Evolutionary conservation across 768 basidiomycete genomes (phyloP).

Genomic region (Boletus patriciae): DNA sequence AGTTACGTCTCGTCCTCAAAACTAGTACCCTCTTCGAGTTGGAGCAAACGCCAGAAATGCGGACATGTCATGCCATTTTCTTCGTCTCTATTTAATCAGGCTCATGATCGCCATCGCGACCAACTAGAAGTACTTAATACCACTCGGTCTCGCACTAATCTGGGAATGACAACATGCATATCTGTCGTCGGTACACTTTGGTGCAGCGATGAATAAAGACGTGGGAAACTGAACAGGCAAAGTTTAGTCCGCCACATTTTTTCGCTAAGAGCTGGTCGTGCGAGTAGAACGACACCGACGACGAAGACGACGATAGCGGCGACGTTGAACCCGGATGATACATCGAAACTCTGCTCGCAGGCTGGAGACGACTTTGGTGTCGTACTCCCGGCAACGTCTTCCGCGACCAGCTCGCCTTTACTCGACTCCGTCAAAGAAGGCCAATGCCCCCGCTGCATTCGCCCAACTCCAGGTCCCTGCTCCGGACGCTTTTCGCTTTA

Average conservation of each 20-base stretch:
- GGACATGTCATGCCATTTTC: no score
- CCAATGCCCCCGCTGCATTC: conserved; percentile 51
- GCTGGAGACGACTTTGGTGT: conserved; percentile 47
- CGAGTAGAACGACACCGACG: conserved; percentile 13
- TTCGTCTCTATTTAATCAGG: no score
- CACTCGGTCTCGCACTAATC: no score
- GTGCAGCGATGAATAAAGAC: no score
- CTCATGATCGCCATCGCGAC: no score
- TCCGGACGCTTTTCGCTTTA: conserved; percentile 41
- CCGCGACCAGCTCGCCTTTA: conserved; percentile 70
- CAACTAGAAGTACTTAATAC: no score
- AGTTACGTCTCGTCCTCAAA: no score
- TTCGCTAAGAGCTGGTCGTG: conserved; percentile 11
- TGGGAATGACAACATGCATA: no score
- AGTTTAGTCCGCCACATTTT: neutral
- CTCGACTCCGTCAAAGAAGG: conserved; percentile 60
- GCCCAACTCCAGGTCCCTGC: conserved; percentile 37
- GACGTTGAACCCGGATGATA: conserved; percentile 25
- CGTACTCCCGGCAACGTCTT: conserved; percentile 63
- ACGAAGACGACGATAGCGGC: conserved; percentile 14
- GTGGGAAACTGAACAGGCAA: no score
- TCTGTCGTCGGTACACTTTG: no score
- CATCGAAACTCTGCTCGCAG: conserved; percentile 29
- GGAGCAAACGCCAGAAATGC: no score
- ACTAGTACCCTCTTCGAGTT: no score